Evolutionary conservation across 169 alveolate genomes (phyloP), one percentile per base, ranked within the genome.

Genomic region (Toxoplasma gondii): DNA sequence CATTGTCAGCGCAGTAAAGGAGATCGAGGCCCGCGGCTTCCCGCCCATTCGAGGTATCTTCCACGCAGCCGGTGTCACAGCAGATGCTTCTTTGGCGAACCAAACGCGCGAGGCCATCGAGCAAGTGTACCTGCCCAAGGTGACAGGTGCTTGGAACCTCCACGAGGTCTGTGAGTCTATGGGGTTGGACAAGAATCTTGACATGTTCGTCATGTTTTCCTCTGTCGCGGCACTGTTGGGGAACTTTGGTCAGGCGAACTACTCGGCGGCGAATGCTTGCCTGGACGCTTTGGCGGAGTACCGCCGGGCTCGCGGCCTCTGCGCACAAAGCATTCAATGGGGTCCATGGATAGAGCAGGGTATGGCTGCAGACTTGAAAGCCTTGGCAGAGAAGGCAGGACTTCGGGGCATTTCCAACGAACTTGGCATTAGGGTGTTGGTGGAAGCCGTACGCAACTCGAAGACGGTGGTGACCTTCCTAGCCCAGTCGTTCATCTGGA

Each of bases 311-410:
- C 94, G 91, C 58, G 96, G 94, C 0, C 88, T 94, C 80, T 45
- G 92, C 0, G 97, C 93, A 12, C 94, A 88, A n/a, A 94, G 96
- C 80, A 70, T 95, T 27, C 97, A 95, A 94, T 95, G 97, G 97
- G 97, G 97, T 27, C 96, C 97, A 0, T 95, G 97, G 97, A 93
- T 91, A 22, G 97, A 96, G 78, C 96, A 94, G 78, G 97, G 97
- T 43, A 96, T 49, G 94, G 80, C 69, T 24, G 95, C 81, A 36
- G 88, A 39, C 39, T 43, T 58, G 91, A 22, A 41, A 31, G 88
- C 19, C 16, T 95, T 22, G 96, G 96, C 49, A 95, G 96, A 38
- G 53, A 67, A 81, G 95, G 96, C 69, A n/a, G 96, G 86, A 38
- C 92, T 96, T 81, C 88, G 96, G 19, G 97, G 97, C 31, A 74